Conservation (phyloP, 1,284 basidiomycete species). For the Athelia sp. region DNA sequence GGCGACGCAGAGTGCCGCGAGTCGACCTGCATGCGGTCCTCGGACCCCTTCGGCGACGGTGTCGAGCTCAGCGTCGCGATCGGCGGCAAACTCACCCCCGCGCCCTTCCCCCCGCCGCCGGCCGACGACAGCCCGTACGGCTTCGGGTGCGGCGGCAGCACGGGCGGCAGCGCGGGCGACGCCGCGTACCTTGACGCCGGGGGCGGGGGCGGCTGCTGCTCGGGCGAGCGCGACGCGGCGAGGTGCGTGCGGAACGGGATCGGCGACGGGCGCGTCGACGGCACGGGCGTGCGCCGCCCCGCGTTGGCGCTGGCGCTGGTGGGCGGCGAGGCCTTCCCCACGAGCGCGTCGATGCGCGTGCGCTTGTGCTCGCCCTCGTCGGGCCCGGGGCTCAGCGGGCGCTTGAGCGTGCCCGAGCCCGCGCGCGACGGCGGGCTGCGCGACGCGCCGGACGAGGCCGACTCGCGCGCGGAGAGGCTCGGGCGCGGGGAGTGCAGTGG, state of each 20-base stretch:
- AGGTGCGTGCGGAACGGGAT: slow-evolving; percentile 70
- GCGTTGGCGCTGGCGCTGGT: slow-evolving; percentile 33
- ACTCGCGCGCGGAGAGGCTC: slow-evolving; percentile 43
- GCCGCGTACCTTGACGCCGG: slow-evolving; percentile 28
- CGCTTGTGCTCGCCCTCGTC: slow-evolving; percentile 63
- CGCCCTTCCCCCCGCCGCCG: slow-evolving; percentile 13
- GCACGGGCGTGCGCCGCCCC: slow-evolving; percentile 43
- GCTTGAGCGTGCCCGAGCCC: slow-evolving; percentile 43
- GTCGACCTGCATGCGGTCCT: slow-evolving; percentile 21
- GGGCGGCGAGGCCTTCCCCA: slow-evolving; percentile 42
- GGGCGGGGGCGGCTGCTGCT: slow-evolving; percentile 40
- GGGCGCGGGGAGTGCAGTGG: slow-evolving; percentile 44
- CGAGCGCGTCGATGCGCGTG: slow-evolving; percentile 51
- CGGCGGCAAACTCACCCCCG: slow-evolving; percentile 47
- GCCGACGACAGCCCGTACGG: slow-evolving; percentile 45
- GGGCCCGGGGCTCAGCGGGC: slow-evolving; percentile 59
- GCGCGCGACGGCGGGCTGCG: slow-evolving; percentile 43
- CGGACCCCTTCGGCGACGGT: slow-evolving; percentile 6
- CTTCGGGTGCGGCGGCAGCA: slow-evolving; percentile 67
- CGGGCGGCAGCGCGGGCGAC: slow-evolving; percentile 43
- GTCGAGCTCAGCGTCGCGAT: slow-evolving; percentile 46
- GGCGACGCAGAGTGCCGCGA: slow-evolving; percentile 35
- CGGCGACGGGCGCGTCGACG: slow-evolving; percentile 63
- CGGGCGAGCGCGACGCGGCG: slow-evolving; percentile 51
- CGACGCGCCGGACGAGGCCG: slow-evolving; percentile 43